Base-by-base conservation (phyloP, 164 flowering plant species). In the Chimonanthus salicifolius region DNA sequence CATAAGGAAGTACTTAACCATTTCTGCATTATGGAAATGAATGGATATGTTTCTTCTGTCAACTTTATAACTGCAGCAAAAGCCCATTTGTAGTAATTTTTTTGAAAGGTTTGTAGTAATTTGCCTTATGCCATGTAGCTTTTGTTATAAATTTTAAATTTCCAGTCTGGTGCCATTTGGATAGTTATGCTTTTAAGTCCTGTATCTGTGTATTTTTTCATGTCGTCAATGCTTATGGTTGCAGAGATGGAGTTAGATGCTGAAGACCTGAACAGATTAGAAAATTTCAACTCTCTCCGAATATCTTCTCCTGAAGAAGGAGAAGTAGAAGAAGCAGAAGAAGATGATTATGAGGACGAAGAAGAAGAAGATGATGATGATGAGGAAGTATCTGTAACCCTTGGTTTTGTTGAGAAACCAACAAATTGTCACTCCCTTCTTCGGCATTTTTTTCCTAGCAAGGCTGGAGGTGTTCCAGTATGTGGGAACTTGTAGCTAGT, bases 391-490 rank as follows among this genome's bases (percentile, higher is more conserved):
- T 33, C 33, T 33, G 33, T 33, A 33, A 33, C 33, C 33, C 33
- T 33, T 33, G 33, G 33, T 33, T 33, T 33, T 33, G 33, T 33
- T 33, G 33, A 91, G 63, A 88, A 88, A 80, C 94, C 93, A 1
- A 82, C 87, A 68, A 74, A 80, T 65, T 71, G 51, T 0, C 79
- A 82, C 82, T 85, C 87, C 3, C 89, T 92, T 80, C 84, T 82
- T 2, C 92, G 92, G 44, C 93, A 92, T 2, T 60, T 81, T 0
- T 92, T 94, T 74, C 97, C 98, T 5, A 85, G 94, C 88, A 92
- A 90, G 78, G 94, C 96, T 75, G 99, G 99, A n/a, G 98, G 98
- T 6, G 50, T 80, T 9, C 95, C 99, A 65, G 97, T 94, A 82
- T 11, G 72, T 74, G 45, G 68, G n/a, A 47, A 48, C n/a, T 45